These are phyloP conservation scores for Dactylorhiza incarnata DNA, from an alignment of 106 monocot species.

Conservation along the genomic window DNA sequence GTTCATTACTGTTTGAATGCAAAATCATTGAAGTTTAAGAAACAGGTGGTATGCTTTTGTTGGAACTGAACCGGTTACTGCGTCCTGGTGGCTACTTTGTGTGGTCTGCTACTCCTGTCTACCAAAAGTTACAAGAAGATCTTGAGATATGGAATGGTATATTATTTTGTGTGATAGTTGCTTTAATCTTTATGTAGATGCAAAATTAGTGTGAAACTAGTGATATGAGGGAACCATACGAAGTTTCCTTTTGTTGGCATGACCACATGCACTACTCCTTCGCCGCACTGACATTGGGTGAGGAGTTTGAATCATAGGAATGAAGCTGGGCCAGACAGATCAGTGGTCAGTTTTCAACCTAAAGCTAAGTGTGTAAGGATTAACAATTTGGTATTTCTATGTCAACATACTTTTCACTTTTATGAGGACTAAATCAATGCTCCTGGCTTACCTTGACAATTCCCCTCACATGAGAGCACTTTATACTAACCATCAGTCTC, in stretches of 20 bases:
- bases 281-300: background rate
- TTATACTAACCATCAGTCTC: no score
- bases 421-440: no score
- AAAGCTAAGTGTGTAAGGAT: no score
- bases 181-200: background rate
- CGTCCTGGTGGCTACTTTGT: conserved; percentile 89
- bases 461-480: no score
- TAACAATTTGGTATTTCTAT: no score
- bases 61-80: conserved; percentile 83
- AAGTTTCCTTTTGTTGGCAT: background rate
- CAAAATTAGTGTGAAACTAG: background rate
- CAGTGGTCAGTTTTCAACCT: no score
- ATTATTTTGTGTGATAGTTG: background rate
- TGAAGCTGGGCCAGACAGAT: no score
- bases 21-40: conserved; percentile 9
- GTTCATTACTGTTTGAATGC: background rate
- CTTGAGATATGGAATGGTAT: conserved; percentile 82
- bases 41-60: conserved; percentile 78
- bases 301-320: no score
- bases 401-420: no score
- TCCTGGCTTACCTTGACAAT: no score
- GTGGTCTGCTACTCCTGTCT: conserved; percentile 96
- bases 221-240: background rate
- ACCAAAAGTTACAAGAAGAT: conserved; percentile 59
- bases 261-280: background rate